These are phyloP conservation scores for Hansfordia pulvinata DNA, from an alignment of 2,329 filamentous ascomycete species.

Conservation along the genomic window DNA sequence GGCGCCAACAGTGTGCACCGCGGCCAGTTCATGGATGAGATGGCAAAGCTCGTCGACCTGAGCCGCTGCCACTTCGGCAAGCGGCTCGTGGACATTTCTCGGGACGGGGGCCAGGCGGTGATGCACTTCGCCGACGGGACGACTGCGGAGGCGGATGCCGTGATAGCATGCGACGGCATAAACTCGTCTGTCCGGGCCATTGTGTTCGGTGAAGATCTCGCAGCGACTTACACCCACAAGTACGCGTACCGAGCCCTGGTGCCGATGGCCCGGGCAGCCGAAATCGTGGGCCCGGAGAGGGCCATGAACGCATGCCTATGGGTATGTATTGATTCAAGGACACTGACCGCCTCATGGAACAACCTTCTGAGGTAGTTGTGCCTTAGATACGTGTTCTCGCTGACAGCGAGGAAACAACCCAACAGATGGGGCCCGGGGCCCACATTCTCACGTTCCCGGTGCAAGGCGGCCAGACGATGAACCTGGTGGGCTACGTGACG, in stretches of 20 bases:
- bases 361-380: no score
- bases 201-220: no score
- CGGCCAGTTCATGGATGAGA: slow-evolving; percentile 12
- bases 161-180: no score
- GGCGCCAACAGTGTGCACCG: slow-evolving; percentile 7
- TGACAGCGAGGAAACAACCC: no score
- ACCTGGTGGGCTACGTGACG: slow-evolving; percentile 38
- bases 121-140: no score
- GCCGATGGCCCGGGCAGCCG: slow-evolving; percentile 33
- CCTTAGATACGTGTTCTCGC: no score
- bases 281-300: slow-evolving; percentile 25
- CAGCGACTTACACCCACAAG: slow-evolving; percentile 34
- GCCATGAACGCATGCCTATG: slow-evolving; percentile 10
- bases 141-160: no score
- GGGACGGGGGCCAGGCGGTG: slow-evolving; percentile 6
- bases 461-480: slow-evolving; percentile 36
- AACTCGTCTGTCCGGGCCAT: no score
- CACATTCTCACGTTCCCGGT: slow-evolving; percentile 47
- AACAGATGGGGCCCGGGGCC: slow-evolving; percentile 26
- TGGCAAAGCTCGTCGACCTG: slow-evolving; percentile 10
- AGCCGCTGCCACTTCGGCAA: slow-evolving; percentile 12
- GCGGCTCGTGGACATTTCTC: slow-evolving; percentile 15
- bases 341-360: no score
- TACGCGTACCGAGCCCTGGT: slow-evolving; percentile 36
- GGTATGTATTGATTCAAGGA: slow-evolving; percentile 11